phyloP scores from a whole-genome alignment of 192 early-diverging fungal species.

The Coemansia sp. region DNA sequence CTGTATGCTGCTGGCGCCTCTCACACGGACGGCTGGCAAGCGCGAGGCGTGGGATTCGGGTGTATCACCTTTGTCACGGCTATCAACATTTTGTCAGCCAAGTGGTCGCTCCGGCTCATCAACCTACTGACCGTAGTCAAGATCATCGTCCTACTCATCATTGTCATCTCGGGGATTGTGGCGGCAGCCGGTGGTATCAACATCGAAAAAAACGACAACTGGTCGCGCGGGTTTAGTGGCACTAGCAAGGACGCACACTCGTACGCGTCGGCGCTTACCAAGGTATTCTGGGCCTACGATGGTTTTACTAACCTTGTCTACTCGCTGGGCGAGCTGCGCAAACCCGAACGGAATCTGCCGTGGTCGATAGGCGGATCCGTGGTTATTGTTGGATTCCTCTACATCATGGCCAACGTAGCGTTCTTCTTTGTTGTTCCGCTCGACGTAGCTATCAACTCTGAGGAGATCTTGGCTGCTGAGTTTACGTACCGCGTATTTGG shows the following conservation, averaged over 20 bases:
- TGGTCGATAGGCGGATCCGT: conserved; percentile 78
- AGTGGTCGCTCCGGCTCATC: conserved; percentile 67
- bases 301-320: conserved; percentile 80
- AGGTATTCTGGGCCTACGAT: conserved; percentile 62
- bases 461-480: conserved; percentile 62
- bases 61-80: conserved; percentile 63
- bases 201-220: conserved; percentile 37
- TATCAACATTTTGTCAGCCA: conserved; percentile 68
- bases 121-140: conserved; percentile 76
- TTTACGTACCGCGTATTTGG: conserved; percentile 64
- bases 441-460: conserved; percentile 65
- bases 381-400: conserved; percentile 68
- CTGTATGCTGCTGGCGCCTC: conserved; percentile 50
- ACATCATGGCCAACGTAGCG: conserved; percentile 79
- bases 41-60: conserved; percentile 59
- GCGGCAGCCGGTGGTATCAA: conserved; percentile 61
- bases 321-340: conserved; percentile 81
- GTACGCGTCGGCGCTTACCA: conserved; percentile 57
- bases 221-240: conserved; percentile 67
- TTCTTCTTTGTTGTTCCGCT: conserved; percentile 79
- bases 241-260: conserved; percentile 55
- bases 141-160: conserved; percentile 66
- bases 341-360: conserved; percentile 77
- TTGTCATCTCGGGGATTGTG: conserved; percentile 68
- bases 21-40: conserved; percentile 47